These are phyloP conservation scores for Penicillium sp. DNA, from an alignment of 2,329 filamentous ascomycete genomes.

Conservation along the genomic window DNA sequence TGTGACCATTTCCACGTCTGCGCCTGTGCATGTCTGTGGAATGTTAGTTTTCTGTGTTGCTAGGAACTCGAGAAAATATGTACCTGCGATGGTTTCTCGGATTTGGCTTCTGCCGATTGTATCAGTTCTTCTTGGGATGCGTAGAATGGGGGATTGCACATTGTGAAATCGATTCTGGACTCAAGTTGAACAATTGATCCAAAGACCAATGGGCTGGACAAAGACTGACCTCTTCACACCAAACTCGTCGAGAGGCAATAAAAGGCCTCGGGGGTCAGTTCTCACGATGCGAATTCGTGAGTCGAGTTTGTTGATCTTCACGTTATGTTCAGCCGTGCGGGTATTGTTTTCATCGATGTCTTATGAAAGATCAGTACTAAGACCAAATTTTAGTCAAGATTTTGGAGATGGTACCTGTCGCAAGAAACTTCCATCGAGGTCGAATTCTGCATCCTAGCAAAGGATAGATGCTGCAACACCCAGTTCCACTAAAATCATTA, in stretches of 20 bases:
- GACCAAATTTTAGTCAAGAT: not conserved
- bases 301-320: constrained; percentile 63
- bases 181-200: not conserved
- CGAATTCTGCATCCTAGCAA: constrained; percentile 71
- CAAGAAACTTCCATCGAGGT: constrained; percentile 68
- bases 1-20: constrained; percentile 81
- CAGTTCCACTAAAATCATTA: constrained; percentile 63
- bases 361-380: constrained; percentile 9
- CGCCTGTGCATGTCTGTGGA: constrained; percentile 63
- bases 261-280: constrained; percentile 49
- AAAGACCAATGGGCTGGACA: not conserved
- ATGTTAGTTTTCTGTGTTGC: not conserved
- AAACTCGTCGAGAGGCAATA: constrained; percentile 62
- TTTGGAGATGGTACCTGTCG: constrained; percentile 51
- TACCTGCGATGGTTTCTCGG: constrained; percentile 65
- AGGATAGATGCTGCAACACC: constrained; percentile 88
- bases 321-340: constrained; percentile 64
- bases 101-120: constrained; percentile 64
- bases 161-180: constrained; percentile 69
- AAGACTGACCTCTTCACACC: constrained; percentile 23
- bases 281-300: constrained; percentile 63
- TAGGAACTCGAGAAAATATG: constrained; percentile 33
- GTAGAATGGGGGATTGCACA: constrained; percentile 97
- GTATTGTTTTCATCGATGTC: constrained; percentile 76
- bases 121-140: constrained; percentile 67